phyloP scores from a whole-genome alignment of 345 rosid species.

The Melaleuca quinquenervia region DNA sequence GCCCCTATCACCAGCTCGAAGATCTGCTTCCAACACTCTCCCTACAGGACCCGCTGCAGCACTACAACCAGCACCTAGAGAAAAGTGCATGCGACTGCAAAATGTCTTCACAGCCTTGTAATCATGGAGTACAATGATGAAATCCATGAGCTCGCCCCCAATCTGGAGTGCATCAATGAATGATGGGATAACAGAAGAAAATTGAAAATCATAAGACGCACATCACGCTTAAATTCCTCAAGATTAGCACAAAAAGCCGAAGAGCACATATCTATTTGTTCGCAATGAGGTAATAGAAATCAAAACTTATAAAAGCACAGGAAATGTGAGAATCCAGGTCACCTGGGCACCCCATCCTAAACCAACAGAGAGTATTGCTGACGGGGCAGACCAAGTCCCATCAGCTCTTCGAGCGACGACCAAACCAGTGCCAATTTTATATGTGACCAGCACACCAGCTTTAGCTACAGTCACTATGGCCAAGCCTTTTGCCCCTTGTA shows the following conservation, averaged over 20 bases:
- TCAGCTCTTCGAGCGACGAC: conserved; percentile 73
- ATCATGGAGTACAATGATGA: conserved; percentile 80
- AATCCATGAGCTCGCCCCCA: conserved; percentile 98
- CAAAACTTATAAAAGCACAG: background rate
- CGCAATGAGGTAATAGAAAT: background rate
- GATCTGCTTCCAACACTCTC: conserved; percentile 93
- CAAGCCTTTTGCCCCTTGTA: conserved; percentile 76
- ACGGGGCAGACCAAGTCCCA: conserved; percentile 99
- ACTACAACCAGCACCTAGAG: conserved; percentile 96
- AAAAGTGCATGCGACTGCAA: conserved; percentile 94
- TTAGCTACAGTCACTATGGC: conserved; percentile 88
- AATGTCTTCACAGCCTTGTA: conserved; percentile 87
- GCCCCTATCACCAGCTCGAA: conserved; percentile 88
- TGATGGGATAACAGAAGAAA: background rate
- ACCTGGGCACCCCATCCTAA: conserved; percentile 99
- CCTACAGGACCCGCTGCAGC: conserved; percentile 98
- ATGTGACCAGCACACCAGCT: conserved; percentile 69
- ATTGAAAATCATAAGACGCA: background rate
- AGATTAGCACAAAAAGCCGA: background rate
- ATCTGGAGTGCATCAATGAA: conserved; percentile 23
- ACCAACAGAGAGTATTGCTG: conserved; percentile 72
- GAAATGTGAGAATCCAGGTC: background rate
- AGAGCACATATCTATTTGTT: background rate
- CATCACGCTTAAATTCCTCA: background rate
- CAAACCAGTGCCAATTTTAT: conserved; percentile 85